Evolutionary conservation across 495 filamentous ascomycete species (phyloP).

Genomic region (Penicillium pulvis): DNA sequence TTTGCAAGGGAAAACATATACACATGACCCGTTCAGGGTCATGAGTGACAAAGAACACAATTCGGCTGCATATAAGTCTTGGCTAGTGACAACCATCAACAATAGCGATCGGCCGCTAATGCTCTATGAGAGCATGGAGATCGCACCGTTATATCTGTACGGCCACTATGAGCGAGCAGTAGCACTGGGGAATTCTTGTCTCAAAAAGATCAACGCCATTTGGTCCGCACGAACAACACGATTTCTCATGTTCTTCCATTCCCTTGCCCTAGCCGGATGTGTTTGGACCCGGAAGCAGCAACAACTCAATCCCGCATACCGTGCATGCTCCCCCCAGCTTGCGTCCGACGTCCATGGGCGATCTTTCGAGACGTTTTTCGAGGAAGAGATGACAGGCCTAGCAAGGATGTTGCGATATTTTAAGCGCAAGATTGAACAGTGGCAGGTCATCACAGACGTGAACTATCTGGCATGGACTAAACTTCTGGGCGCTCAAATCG

Average conservation of each 20-base stretch:
- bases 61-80: slow-evolving; percentile 60
- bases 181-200: slow-evolving; percentile 59
- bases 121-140: slow-evolving; percentile 68
- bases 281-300: slow-evolving; percentile 10
- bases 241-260: slow-evolving; percentile 67
- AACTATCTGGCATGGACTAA: slow-evolving; percentile 66
- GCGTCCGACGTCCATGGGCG: slow-evolving; percentile 52
- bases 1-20: slow-evolving; percentile 75
- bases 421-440: slow-evolving; percentile 63
- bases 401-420: slow-evolving; percentile 55
- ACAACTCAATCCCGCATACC: neutral
- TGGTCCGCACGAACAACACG: slow-evolving; percentile 70
- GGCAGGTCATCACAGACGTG: slow-evolving; percentile 63
- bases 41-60: slow-evolving; percentile 68
- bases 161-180: slow-evolving; percentile 69
- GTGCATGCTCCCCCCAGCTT: slow-evolving; percentile 1
- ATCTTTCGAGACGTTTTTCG: slow-evolving; percentile 30
- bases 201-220: slow-evolving; percentile 56
- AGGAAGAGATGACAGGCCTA: slow-evolving; percentile 43
- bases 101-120: slow-evolving; percentile 58
- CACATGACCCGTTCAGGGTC: slow-evolving; percentile 51
- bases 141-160: slow-evolving; percentile 69
- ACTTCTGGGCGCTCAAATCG: slow-evolving; percentile 68
- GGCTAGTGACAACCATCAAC: slow-evolving; percentile 43
- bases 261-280: slow-evolving; percentile 46